Conservation (phyloP, 345 rosid genomes). For the Dipteronia dyeriana region DNA sequence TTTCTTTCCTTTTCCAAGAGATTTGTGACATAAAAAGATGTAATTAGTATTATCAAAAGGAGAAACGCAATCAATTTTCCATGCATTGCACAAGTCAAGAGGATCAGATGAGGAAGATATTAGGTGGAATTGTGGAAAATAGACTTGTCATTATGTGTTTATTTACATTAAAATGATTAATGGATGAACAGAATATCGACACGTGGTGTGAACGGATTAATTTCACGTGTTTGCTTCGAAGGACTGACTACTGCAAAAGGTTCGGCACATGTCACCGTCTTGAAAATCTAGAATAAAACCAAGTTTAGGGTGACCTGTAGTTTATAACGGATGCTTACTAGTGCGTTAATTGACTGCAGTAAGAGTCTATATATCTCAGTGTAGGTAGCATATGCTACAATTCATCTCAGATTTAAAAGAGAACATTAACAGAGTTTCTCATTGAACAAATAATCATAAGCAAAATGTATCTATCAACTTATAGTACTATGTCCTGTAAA, state of each 20-base stretch:
- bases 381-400: conserved; percentile 18
- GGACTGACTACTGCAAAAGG: conserved; percentile 9
- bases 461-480: conserved; percentile 28
- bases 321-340: conserved; percentile 7
- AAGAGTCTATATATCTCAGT: conserved; percentile 26
- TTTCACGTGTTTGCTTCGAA: conserved; percentile 8
- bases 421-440: conserved; percentile 11
- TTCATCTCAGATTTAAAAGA: conserved; percentile 16
- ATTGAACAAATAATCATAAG: conserved; percentile 3
- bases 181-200: conserved; percentile 12
- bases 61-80: conserved; percentile 15
- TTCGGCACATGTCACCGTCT: conserved; percentile 13
- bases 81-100: conserved; percentile 27
- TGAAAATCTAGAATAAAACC: conserved; percentile 21
- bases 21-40: not conserved
- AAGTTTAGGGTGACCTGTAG: conserved; percentile 22
- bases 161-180: conserved; percentile 17
- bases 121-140: conserved; percentile 29
- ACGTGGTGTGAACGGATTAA: conserved; percentile 27
- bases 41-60: not conserved
- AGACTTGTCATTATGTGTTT: conserved; percentile 3
- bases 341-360: conserved; percentile 13
- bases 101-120: conserved; percentile 5
- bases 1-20: conserved; percentile 9
- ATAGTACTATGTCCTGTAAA: conserved; percentile 22